phyloP scores from a whole-genome alignment of 78 protist genomes.

The Dictyostelium brefeldianum region DNA sequence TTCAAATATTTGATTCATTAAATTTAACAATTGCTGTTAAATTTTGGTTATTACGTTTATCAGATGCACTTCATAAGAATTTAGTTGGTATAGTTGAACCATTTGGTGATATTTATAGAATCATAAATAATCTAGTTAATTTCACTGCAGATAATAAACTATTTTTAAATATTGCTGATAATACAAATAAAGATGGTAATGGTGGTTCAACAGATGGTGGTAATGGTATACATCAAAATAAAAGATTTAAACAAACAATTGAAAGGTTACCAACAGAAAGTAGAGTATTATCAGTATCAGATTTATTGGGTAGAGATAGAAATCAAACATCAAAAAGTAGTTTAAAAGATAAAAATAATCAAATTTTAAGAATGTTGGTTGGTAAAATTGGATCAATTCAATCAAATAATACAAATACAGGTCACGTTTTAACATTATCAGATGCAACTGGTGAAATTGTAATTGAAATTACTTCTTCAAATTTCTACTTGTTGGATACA shows the following conservation, averaged over 20 bases:
- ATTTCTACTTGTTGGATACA: not conserved
- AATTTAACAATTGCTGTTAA: slow-evolving; percentile 16
- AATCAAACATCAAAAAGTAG: slow-evolving; percentile 13
- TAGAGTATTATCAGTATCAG: slow-evolving; percentile 5
- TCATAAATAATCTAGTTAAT: not conserved
- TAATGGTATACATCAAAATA: not conserved
- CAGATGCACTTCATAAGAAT: not conserved
- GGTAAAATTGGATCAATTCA: slow-evolving; percentile 20
- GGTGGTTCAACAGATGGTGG: too few relatives aligned
- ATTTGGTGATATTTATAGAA: not conserved
- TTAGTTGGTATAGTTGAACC: slow-evolving; percentile 1
- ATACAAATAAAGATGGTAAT: not conserved
- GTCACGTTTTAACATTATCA: slow-evolving; percentile 9
- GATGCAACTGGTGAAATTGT: slow-evolving; percentile 29
- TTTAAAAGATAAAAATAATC: slow-evolving; percentile 6
- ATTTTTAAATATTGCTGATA: not conserved
- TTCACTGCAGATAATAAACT: not conserved
- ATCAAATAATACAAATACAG: not conserved
- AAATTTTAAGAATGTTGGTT: slow-evolving; percentile 27
- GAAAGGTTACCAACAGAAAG: slow-evolving; percentile 13
- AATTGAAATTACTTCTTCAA: not conserved
- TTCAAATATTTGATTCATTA: not conserved
- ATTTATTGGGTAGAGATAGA: slow-evolving; percentile 18
- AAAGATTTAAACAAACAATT: not conserved
- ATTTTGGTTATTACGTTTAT: slow-evolving; percentile 6